These are phyloP conservation scores for Coniferiporia weirii DNA, from an alignment of 1,284 basidiomycete genomes.

Conservation along the genomic window DNA sequence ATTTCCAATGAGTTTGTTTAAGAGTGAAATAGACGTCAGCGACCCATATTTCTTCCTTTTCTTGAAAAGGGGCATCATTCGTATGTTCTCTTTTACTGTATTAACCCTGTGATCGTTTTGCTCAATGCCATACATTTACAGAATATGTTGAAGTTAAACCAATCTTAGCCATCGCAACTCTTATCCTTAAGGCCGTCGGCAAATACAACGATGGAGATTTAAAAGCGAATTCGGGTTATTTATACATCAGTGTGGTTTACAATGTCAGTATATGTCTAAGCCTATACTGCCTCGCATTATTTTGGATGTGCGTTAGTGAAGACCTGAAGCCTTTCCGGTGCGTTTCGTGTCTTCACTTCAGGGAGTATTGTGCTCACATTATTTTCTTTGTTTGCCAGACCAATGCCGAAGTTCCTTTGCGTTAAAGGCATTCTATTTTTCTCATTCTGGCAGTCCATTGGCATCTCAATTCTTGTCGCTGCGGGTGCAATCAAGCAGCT, in stretches of 20 bases:
- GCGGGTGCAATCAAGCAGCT: constrained; percentile 70
- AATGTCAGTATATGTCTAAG: constrained; percentile 70
- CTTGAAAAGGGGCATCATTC: constrained; percentile 91
- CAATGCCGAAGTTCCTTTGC: constrained; percentile 92
- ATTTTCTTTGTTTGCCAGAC: constrained; percentile 33
- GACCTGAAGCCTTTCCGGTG: constrained; percentile 86
- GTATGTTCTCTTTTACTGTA: constrained; percentile 44
- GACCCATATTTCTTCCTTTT: constrained; percentile 94
- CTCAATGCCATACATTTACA: constrained; percentile 29
- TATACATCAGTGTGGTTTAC: constrained; percentile 85
- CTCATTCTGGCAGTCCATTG: constrained; percentile 95
- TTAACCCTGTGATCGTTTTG: neutral
- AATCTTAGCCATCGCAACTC: constrained; percentile 76
- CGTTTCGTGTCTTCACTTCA: constrained; percentile 27
- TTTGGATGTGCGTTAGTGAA: constrained; percentile 86
- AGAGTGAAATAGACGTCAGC: constrained; percentile 79
- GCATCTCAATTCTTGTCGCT: constrained; percentile 85
- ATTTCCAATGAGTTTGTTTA: constrained; percentile 79
- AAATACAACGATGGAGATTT: constrained; percentile 92
- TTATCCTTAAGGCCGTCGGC: constrained; percentile 81
- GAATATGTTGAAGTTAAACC: constrained; percentile 99
- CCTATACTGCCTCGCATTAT: constrained; percentile 87
- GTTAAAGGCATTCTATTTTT: constrained; percentile 98
- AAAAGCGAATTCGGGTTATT: constrained; percentile 80
- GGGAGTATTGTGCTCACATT: constrained; percentile 1